Evolutionary conservation across 129 eudicot species (phyloP), one percentile per base, ranked within the genome.

Genomic region (Cynara cardunculus): DNA sequence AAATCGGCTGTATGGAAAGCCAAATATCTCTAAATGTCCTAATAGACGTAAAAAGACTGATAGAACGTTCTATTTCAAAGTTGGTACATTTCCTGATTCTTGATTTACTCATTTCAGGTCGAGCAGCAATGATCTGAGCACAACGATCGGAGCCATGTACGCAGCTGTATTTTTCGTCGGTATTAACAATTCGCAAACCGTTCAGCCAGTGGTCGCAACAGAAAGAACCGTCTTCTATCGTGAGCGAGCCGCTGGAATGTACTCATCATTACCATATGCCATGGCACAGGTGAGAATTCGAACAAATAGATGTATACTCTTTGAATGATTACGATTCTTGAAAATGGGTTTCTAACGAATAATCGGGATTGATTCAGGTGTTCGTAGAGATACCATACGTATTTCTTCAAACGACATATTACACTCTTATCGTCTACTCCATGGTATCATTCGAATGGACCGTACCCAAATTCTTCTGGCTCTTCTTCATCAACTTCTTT

Each of bases 361-460:
- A 4, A 41, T 25, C 3, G 18, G 12, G 53, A 35, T 11, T 24
- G 8, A 3, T 59, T 80, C 90, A 91, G 96, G 96, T 91, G 25
- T 37, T 91, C 25, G 91, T 81, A n/a, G 97, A 92, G 83, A 92
- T 92, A 86, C 97, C 97, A 5, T 92, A 86, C 53, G 90, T 88
- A 11, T 75, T 92, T n/a, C 65, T 84, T 74, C 95, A 92, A 83
- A 73, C 90, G 2, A 64, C 80, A 16, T 88, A 86, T 26, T 92
- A 89, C 78, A 75, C 89, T 24, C 31, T 71, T 24, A 86, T 92
- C 46, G 94, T 92, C 25, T 92, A 92, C 76, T 71, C 97, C 66
- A 88, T 92, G 97, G 88, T 92, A 75, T 81, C 89, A 74, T 92
- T 92, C 37, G 91, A 92, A 78, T 92, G 97, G 97, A 85, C 92